Base-by-base conservation (phyloP, 2,329 filamentous ascomycete genomes). In the Stagonosporopsis cucurbitacearum region DNA sequence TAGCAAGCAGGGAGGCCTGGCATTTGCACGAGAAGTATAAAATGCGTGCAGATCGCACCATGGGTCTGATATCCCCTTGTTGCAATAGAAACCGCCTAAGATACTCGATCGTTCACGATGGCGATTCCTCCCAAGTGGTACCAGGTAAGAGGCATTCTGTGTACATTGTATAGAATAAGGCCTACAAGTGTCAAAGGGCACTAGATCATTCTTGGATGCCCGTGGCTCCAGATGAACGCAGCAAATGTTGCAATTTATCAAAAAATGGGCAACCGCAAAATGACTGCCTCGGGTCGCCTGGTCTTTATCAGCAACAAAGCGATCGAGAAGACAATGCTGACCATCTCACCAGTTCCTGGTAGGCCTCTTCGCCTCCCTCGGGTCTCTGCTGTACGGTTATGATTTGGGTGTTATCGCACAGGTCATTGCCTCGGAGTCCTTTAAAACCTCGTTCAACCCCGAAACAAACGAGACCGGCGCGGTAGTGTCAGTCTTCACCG, bases 401-500 rank as follows among this genome's bases (percentile, higher is more conserved):
- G 83, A 86, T 71, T 69, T 86, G 22, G 84, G 84, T 78, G 84
- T 86, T 23, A 86, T 86, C 58, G 84, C 83, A 8, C 82, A 83
- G 60, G 83, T 83, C 45, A 81, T 86, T 52, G 75, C 75, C 4
- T 77, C 75, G 9, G 55, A 72, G n/a, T 75, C 78, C 23, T 81
- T 82, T 68, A 68, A 63, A 2, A 41, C 56, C 45, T 68, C 71
- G 13, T 81, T 81, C 70, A 67, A 75, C 0, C 76, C 79, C 0
- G 71, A 58, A 26, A 57, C 68, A 8, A 69, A 76, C 59, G 75
- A 81, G 50, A 87, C 82, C 33, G 89, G 88, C 49, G 84, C 88
- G 3, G 88, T 92, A 0, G 90, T 93, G 1, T 90, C 88, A 1
- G 82, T 92, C 56, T 93, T 94, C 73, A 94, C 90, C 0, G 88